Base-by-base conservation (phyloP, 2,329 filamentous ascomycete species). In the Zelopaecilomyces penicillatus region DNA sequence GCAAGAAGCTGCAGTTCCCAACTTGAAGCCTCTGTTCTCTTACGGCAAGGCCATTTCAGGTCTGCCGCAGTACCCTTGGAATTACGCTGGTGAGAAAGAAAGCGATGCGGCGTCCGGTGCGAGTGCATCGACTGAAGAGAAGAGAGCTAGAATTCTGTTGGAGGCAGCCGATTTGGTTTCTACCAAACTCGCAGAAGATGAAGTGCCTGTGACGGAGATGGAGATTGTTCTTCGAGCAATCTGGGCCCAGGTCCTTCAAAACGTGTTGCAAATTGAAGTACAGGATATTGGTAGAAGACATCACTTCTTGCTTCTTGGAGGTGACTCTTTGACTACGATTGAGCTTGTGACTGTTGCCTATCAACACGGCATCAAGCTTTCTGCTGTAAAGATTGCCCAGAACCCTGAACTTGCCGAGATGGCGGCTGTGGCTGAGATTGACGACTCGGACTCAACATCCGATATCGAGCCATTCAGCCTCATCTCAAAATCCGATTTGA, bases 51-150 rank as follows among this genome's bases (percentile, higher is more conserved):
- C 45, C 28, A 44, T 47, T n/a, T 27, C 41, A 11, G 45, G 45
- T 19, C 35, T 47, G 19, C 45, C 45, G 29, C 41, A 44, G 33
- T 47, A 47, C 40, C 45, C 41, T 26, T 47, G 45, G 45, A 40
- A 37, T 26, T 36, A 47, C 30, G 26, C 5, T 4, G 37, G 28
- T 32, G 3, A 37, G 26, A 30, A 37, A 6, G 41, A 44, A 33
- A 26, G 26, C n/a, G 19, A 19, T 19, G 19, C 19, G 19, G 31
- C 19, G 19, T 19, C 30, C 37, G 34, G 11, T 27, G 35, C 41
- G 10, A 10, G n/a, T 11, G 26, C 44, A 8, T 41, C 45, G 10
- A 37, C 32, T 11, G 37, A 34, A 19, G 45, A 44, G n/a, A 43
- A 32, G 30, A 36, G 45, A 27, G 33, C 41, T 4, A 37, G 37